Base-by-base conservation (phyloP, 768 basidiomycete genomes). In the Phylloporus sp. region DNA sequence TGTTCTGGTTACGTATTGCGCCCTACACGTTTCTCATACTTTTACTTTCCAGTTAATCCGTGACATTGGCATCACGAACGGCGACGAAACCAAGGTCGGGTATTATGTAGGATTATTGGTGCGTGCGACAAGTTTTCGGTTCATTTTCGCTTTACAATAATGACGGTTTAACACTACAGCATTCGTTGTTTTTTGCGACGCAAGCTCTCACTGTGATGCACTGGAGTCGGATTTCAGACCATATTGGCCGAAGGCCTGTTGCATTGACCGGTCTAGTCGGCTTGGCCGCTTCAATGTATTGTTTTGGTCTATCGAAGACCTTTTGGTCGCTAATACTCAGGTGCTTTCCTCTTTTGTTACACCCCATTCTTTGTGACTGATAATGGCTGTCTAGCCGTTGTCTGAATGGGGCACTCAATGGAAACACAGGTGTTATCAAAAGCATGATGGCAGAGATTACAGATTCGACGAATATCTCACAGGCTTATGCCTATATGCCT, bases 91-190 rank as follows among this genome's bases (percentile, higher is more conserved):
- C 3, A 71, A 75, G 50, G 82, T 90, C 11, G 86, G 84, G 35
- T 82, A 86, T 60, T 87, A 87, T 66, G 86, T 86, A 40, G 86
- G 86, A n/a, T 54, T 86, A 7, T 69, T 90, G 75, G 86, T 86
- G 33, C 31, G 74, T 60, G 26, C 14, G 37, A 7, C 27, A 7
- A 14, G 9, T 14, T 22, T 10, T 22, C 5, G 10, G 9, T 24
- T 8, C n/a, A 4, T 23, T 13, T 1, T 28, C 6, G 38, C 26
- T 24, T 62, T 33, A n/a, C n/a, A n/a, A n/a, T n/a, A n/a, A 54
- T 40, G 27, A 10, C 15, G 9, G 3, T 10, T 6, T 21, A 18
- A 38, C 3, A 3, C n/a, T 40, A n/a, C 49, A 90, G 87, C 80
- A 86, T 74, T 89, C 88, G 0, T 57, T 86, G 13, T 90, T 88